These are phyloP conservation scores for Mrakia hoshinonis DNA, from an alignment of 768 basidiomycete genomes.

Conservation along the genomic window DNA sequence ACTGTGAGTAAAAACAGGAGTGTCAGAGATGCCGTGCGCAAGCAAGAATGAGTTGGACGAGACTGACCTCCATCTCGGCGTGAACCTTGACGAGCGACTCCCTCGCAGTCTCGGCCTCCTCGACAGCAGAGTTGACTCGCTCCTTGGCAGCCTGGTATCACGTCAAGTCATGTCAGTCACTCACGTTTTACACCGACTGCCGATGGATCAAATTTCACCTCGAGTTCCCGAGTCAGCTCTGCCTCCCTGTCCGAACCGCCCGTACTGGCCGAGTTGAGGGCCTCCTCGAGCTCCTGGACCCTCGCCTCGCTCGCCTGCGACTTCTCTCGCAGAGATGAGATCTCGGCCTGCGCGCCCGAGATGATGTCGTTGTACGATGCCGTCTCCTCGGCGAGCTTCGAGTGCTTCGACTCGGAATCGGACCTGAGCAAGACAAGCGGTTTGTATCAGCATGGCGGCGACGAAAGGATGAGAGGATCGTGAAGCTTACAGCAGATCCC, in stretches of 20 bases:
- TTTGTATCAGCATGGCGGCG: not conserved
- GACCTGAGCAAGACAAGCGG: not conserved
- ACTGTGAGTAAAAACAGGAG: not conserved
- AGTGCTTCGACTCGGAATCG: not conserved
- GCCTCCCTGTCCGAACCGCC: not conserved
- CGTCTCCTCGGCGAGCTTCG: slow-evolving; percentile 1
- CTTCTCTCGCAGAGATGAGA: not conserved
- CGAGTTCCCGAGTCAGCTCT: slow-evolving; percentile 6
- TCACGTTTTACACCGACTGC: too few species aligned
- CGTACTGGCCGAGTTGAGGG: not conserved
- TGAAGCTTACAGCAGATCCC: not conserved
- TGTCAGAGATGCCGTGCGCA: not conserved
- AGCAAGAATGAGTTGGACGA: not conserved
- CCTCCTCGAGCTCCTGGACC: not conserved
- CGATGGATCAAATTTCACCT: not conserved
- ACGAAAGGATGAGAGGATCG: not conserved
- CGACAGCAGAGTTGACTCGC: not conserved
- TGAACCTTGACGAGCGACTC: not conserved
- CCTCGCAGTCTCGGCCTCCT: slow-evolving; percentile 7
- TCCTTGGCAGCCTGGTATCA: slow-evolving; percentile 4
- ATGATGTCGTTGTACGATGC: not conserved
- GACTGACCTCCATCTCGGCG: slow-evolving; percentile 20
- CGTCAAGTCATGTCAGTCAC: not conserved
- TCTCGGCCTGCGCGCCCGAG: not conserved
- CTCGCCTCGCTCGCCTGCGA: not conserved